Percentiles rank a stretch among this genome's conserved stretches.
These are phyloP conservation scores for Isabelozyma gotoi DNA, from an alignment of 805 yeast genomes.

Conservation along the genomic window DNA sequence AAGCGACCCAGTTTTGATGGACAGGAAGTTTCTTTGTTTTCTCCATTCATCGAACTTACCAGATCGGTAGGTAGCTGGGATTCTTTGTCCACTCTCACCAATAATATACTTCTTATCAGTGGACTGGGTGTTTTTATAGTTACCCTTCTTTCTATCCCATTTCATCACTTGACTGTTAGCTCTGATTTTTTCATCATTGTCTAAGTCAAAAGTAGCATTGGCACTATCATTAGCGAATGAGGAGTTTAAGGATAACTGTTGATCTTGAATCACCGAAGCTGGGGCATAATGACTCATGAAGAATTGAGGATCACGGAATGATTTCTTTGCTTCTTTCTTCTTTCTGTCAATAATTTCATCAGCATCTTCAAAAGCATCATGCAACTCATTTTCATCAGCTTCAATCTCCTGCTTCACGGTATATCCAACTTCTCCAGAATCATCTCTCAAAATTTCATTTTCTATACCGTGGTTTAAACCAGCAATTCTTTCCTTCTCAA, in stretches of 20 bases:
- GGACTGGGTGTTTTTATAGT: constrained; percentile 78
- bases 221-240: constrained; percentile 84
- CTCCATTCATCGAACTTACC: constrained; percentile 96
- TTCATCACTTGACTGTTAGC: constrained; percentile 70
- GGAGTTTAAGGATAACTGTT: constrained; percentile 54
- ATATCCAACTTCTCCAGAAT: constrained; percentile 48
- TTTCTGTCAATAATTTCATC: constrained; percentile 37
- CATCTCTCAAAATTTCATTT: constrained; percentile 65
- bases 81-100: constrained; percentile 90
- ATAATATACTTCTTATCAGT: constrained; percentile 83
- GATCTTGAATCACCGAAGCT: constrained; percentile 72
- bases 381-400: constrained; percentile 46
- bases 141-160: constrained; percentile 94
- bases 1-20: constrained; percentile 54
- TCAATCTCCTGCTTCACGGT: constrained; percentile 35
- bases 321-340: constrained; percentile 37
- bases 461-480: constrained; percentile 74
- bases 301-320: constrained; percentile 73
- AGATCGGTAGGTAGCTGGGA: constrained; percentile 88
- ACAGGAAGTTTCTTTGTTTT: constrained; percentile 58
- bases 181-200: constrained; percentile 70
- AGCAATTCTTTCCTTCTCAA: constrained; percentile 71
- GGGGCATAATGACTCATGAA: constrained; percentile 92
- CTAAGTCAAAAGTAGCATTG: constrained; percentile 83
- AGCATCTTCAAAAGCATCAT: constrained; percentile 52